Percentiles rank a stretch among this genome's conserved stretches.
Evolutionary conservation across 2,329 filamentous ascomycete genomes (phyloP).

Genomic region (Geoglossum cookeanum): DNA sequence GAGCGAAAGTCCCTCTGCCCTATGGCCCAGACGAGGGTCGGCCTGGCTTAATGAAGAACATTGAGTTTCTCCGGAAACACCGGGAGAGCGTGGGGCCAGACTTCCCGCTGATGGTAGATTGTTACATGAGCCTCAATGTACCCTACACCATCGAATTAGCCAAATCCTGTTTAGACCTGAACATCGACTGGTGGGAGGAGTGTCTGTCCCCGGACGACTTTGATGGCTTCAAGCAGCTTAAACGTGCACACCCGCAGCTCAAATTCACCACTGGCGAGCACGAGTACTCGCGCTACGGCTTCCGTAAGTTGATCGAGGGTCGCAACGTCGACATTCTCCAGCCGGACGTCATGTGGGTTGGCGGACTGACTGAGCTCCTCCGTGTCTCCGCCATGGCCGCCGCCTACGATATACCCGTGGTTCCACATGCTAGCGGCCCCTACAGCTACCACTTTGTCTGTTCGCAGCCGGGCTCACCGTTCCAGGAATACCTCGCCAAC

Average conservation of each 20-base stretch:
- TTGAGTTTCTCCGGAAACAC: conserved; percentile 73
- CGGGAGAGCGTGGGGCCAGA: conserved; percentile 70
- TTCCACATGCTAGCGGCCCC: conserved; percentile 83
- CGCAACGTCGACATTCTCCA: conserved; percentile 89
- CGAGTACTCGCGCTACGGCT: conserved; percentile 85
- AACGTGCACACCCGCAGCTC: conserved; percentile 71
- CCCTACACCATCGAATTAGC: conserved; percentile 83
- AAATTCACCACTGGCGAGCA: conserved; percentile 96
- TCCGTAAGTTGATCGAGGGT: conserved; percentile 82
- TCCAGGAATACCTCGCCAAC: conserved; percentile 92
- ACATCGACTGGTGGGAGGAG: conserved; percentile 97
- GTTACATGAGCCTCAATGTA: conserved; percentile 92
- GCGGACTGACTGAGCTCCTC: conserved; percentile 77
- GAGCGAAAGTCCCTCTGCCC: conserved; percentile 75
- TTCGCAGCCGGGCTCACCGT: conserved; percentile 79
- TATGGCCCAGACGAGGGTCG: conserved; percentile 79
- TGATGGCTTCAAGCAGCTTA: conserved; percentile 76
- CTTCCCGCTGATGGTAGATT: conserved; percentile 88
- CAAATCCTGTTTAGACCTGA: conserved; percentile 60
- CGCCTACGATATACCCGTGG: conserved; percentile 84
- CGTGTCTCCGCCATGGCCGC: conserved; percentile 77
- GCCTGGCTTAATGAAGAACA: conserved; percentile 67
- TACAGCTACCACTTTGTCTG: conserved; percentile 96
- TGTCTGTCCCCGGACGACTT: conserved; percentile 81
- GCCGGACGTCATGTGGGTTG: conserved; percentile 95